Evolutionary conservation across 2,329 filamentous ascomycete species (phyloP).

Genomic region (Aspergillus viridinutans): DNA sequence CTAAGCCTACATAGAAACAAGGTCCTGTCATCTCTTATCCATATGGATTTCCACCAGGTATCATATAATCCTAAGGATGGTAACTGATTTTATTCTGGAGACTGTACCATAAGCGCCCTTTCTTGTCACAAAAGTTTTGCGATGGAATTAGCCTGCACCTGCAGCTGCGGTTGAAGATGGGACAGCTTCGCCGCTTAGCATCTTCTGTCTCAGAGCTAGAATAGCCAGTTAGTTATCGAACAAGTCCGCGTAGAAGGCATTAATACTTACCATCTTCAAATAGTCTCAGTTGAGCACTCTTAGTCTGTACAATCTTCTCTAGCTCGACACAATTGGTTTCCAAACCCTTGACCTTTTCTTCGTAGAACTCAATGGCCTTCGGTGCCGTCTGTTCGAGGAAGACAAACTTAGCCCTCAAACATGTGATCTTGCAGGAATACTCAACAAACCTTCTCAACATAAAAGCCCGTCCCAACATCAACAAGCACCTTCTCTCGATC

Average conservation of each 20-base stretch:
- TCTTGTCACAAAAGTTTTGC: neutral
- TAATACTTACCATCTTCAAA: slow-evolving; percentile 74
- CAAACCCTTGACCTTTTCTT: slow-evolving; percentile 63
- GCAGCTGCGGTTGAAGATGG: slow-evolving; percentile 27
- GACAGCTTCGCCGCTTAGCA: slow-evolving; percentile 43
- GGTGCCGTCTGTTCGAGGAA: slow-evolving; percentile 43
- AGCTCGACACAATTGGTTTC: slow-evolving; percentile 62
- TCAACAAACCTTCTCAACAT: slow-evolving; percentile 74
- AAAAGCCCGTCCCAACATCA: slow-evolving; percentile 90
- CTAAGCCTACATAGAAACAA: neutral
- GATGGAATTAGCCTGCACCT: slow-evolving; percentile 17
- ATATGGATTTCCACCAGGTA: neutral
- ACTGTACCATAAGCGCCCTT: neutral
- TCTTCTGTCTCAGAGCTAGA: slow-evolving; percentile 50
- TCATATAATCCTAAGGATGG: neutral
- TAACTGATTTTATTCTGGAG: neutral
- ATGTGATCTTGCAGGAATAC: neutral
- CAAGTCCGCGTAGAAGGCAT: neutral
- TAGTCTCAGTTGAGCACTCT: slow-evolving; percentile 77
- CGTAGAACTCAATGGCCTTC: slow-evolving; percentile 65
- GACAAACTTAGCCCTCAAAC: slow-evolving; percentile 4
- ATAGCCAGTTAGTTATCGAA: slow-evolving; percentile 14
- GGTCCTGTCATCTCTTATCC: neutral
- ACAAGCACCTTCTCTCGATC: slow-evolving; percentile 76
- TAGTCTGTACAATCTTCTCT: slow-evolving; percentile 65